Evolutionary conservation across 129 eudicot genomes (phyloP).

Genomic region (Lactuca saligna): DNA sequence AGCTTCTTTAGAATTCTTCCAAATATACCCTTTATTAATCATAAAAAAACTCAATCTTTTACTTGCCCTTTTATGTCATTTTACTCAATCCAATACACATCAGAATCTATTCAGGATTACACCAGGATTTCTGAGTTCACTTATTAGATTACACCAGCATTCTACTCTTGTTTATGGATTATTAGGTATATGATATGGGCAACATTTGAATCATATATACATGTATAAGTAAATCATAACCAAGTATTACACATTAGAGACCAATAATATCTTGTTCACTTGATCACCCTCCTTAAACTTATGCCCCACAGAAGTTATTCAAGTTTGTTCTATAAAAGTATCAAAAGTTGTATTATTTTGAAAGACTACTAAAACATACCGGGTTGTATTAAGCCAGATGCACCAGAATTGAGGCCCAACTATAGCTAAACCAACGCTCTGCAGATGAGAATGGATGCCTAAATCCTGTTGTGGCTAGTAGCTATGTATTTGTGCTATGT

Average conservation of each 20-base stretch:
- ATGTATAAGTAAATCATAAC: constrained; percentile 9
- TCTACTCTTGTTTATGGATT: neutral
- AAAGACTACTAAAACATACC: constrained; percentile 3
- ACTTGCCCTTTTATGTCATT: no score
- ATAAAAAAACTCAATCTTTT: no score
- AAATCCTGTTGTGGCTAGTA: constrained; percentile 2
- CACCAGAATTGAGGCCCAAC: neutral
- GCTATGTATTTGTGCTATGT: constrained; percentile 8
- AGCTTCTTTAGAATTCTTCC: no score
- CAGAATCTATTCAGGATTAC: no score
- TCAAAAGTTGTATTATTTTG: neutral
- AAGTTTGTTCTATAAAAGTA: neutral
- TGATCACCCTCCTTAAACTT: neutral
- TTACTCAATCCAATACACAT: no score
- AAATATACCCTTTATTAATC: no score
- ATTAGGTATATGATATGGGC: constrained; percentile 11
- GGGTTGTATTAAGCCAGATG: neutral
- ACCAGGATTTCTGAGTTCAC: neutral
- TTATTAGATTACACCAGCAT: constrained; percentile 2
- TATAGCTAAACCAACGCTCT: constrained; percentile 20
- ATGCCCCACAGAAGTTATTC: constrained; percentile 8
- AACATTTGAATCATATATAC: constrained; percentile 6
- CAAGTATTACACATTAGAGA: neutral
- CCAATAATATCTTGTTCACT: neutral
- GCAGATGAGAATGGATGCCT: constrained; percentile 8